phyloP scores from a whole-genome alignment of 768 basidiomycete genomes.

The Roridomyces roridus region DNA sequence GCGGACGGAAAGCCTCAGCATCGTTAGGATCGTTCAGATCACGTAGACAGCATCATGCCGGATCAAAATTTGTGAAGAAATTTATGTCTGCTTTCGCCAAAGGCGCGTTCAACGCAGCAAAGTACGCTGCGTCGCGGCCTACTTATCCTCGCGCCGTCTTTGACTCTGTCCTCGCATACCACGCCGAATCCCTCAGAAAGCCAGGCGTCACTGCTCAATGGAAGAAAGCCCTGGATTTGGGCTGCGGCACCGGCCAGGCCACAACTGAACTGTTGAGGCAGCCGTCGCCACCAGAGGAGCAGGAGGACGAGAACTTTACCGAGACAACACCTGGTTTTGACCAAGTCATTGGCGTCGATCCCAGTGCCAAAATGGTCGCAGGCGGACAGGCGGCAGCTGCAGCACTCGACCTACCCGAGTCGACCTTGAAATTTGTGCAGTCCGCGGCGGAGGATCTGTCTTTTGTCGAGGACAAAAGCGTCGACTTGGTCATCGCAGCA shows the following conservation, averaged over 20 bases:
- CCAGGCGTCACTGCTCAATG: constrained; percentile 39
- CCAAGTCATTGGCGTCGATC: constrained; percentile 76
- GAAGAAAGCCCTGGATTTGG: constrained; percentile 73
- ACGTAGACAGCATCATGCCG: no score
- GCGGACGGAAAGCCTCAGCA: no score
- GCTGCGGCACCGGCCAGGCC: constrained; percentile 73
- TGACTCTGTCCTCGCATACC: constrained; percentile 67
- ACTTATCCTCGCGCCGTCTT: constrained; percentile 74
- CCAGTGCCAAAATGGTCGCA: constrained; percentile 72
- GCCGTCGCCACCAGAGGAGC: neutral
- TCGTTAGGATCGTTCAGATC: no score
- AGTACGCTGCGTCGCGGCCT: constrained; percentile 74
- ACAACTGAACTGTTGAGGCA: constrained; percentile 12
- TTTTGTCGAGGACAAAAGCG: constrained; percentile 53
- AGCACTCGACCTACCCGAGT: constrained; percentile 7
- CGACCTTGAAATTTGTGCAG: constrained; percentile 37
- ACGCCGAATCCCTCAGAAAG: constrained; percentile 33
- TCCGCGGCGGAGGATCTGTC: constrained; percentile 61
- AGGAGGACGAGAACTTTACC: constrained; percentile 48
- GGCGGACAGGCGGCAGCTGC: constrained; percentile 44
- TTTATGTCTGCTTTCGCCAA: constrained; percentile 81
- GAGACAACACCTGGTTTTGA: constrained; percentile 58
- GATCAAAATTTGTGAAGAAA: no score
- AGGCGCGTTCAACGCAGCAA: constrained; percentile 66
- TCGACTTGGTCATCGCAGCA: constrained; percentile 78